phyloP scores from a whole-genome alignment of 164 flowering plant species.

The Aristolochia fimbriata region DNA sequence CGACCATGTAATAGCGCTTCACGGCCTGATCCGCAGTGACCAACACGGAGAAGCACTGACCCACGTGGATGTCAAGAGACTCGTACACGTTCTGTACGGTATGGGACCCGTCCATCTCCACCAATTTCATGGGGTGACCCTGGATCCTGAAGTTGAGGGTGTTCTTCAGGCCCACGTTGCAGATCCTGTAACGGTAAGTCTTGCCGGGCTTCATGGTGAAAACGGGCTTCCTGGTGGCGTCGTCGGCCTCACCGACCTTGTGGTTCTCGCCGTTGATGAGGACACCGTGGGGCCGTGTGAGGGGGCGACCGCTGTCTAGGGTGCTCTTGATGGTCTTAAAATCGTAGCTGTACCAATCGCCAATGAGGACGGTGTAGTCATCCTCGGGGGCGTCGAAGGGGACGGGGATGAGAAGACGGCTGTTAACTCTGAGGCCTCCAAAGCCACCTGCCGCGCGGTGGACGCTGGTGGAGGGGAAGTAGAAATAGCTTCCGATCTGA shows the following conservation, averaged over 20 bases:
- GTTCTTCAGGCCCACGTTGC: constrained; percentile 35
- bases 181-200: constrained; percentile 35
- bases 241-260: constrained; percentile 2
- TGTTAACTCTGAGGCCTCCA: constrained; percentile 29
- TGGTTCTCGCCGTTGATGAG: constrained; percentile 28
- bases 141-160: constrained; percentile 58
- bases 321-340: constrained; percentile 11
- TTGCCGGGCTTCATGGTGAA: constrained; percentile 30
- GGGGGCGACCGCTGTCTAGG: constrained; percentile 21
- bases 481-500: constrained; percentile 40
- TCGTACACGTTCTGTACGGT: constrained; percentile 43
- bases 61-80: constrained; percentile 58
- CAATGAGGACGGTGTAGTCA: constrained; percentile 39
- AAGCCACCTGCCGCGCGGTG: constrained; percentile 30
- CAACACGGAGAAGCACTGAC: constrained; percentile 58
- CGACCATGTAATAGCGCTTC: constrained; percentile 44
- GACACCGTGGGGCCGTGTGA: constrained; percentile 29
- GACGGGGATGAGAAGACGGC: constrained; percentile 35
- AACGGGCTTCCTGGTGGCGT: constrained; percentile 9
- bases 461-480: constrained; percentile 25
- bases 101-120: constrained; percentile 63
- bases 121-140: constrained; percentile 51
- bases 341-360: constrained; percentile 44
- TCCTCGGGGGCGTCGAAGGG: constrained; percentile 39
- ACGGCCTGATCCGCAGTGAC: constrained; percentile 53